Base-by-base conservation (phyloP, 345 rosid genomes). In the Hevea brasiliensis region DNA sequence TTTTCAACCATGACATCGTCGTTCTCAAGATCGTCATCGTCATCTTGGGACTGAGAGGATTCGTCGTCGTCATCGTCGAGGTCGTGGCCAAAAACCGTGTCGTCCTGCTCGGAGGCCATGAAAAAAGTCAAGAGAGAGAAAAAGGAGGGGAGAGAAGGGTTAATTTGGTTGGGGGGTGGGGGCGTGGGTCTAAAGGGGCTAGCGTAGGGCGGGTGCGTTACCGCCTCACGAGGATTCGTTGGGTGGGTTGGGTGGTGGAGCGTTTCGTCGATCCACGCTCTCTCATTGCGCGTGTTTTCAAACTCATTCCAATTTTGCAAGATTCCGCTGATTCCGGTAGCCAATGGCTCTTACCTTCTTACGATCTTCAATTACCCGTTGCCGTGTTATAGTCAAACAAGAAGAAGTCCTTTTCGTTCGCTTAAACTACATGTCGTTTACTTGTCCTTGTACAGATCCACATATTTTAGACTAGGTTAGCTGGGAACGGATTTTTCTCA, bases 41-140 rank as follows among this genome's bases (percentile, higher is more conserved):
- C 83, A 64, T 83, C 85, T 37, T 76, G 79, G 27, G 86, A 77
- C 47, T 59, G 76, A 55, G 76, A 80, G 37, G 77, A 73, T 8
- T 77, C 85, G 48, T 79, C 89, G 72, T 82, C 86, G 67, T 80
- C 87, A 70, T 88, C 84, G 37, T 32, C 37, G 37, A 65, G 87
- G 53, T 84, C 91, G 50, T 77, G 78, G 61, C 83, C 86, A 75
- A 87, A 88, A 67, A 71, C 89, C 77, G 81, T 60, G 80, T 81
- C 94, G 87, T 81, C 70, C 53, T 86, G 88, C 73, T 81, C 83
- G 3, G 93, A 89, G 65, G 90, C 82, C 96, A 93, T 89, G 62
- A 61, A 10, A 32, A 17, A 29, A 53, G 29, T 20, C 40, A 35
- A n/a, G 48, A 35, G 15, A 40, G 8, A 29, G 56, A 73, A 32